Evolutionary conservation across 345 rosid species (phyloP).

Genomic region (Linum lewisii): DNA sequence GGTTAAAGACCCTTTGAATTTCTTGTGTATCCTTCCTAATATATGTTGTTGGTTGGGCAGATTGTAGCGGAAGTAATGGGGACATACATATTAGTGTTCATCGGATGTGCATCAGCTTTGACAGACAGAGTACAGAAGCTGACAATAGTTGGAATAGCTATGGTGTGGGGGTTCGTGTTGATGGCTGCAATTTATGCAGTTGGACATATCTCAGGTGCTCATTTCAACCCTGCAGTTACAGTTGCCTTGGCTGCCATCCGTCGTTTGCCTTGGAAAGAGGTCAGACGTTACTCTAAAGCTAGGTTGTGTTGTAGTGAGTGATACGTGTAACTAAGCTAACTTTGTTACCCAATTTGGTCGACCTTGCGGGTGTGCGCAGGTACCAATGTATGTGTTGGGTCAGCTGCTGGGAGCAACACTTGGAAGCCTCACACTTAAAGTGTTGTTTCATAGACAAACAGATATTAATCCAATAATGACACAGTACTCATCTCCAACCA

Average conservation of each 20-base stretch:
- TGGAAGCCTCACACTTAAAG: constrained; percentile 31
- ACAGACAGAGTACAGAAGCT: constrained; percentile 23
- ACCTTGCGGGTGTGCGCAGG: constrained; percentile 20
- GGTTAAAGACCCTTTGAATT: too few relatives aligned
- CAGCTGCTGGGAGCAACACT: constrained; percentile 35
- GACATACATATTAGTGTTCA: constrained; percentile 32
- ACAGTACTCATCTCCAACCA: constrained; percentile 25
- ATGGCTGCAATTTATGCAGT: constrained; percentile 36
- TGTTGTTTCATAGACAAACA: constrained; percentile 19
- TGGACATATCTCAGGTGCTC: constrained; percentile 44
- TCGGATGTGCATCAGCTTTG: constrained; percentile 35
- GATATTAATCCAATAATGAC: constrained; percentile 20
- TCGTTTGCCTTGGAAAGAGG: constrained; percentile 36
- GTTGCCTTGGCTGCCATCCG: constrained; percentile 29
- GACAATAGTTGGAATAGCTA: constrained; percentile 29
- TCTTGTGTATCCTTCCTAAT: too few relatives aligned
- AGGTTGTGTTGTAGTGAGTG: not conserved
- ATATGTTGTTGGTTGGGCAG: too few relatives aligned
- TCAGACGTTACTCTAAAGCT: constrained; percentile 8
- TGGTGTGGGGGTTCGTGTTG: constrained; percentile 38
- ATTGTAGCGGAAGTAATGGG: constrained; percentile 39
- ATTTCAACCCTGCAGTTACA: constrained; percentile 46
- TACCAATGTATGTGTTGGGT: constrained; percentile 30
- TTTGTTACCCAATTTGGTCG: not conserved
- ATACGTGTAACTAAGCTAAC: too few relatives aligned